phyloP scores from a whole-genome alignment of 306 rosid genomes.

The Morella rubra region DNA sequence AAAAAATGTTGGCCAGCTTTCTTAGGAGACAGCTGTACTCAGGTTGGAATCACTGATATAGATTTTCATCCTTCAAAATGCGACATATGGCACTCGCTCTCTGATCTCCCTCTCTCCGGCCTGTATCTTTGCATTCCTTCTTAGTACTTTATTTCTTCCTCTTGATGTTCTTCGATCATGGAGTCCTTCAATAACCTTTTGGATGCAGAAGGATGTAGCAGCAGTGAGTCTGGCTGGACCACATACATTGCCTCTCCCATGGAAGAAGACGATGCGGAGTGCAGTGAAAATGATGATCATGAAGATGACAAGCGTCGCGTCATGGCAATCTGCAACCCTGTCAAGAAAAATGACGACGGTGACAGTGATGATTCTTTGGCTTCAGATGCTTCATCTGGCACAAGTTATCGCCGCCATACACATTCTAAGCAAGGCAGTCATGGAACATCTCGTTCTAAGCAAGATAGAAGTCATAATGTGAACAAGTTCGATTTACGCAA shows the following conservation, averaged over 20 bases:
- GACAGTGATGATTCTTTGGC: slow-evolving; percentile 89
- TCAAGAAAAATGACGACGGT: slow-evolving; percentile 35
- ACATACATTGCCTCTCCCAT: slow-evolving; percentile 66
- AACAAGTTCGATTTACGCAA: slow-evolving; percentile 51
- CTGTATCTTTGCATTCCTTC: not conserved
- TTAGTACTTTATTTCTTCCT: not conserved
- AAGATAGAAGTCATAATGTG: slow-evolving; percentile 44
- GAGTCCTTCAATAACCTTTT: not conserved
- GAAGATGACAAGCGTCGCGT: slow-evolving; percentile 7
- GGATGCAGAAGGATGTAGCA: slow-evolving; percentile 45
- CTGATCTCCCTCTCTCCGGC: not conserved
- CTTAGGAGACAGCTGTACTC: too few relatives aligned
- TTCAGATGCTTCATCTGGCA: slow-evolving; percentile 85
- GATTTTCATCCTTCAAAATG: not conserved
- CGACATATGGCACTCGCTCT: not conserved
- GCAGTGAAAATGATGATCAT: slow-evolving; percentile 33
- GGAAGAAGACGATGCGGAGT: slow-evolving; percentile 58
- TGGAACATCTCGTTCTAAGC: slow-evolving; percentile 33
- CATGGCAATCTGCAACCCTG: not conserved
- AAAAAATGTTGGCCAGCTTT: too few relatives aligned
- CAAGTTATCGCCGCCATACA: slow-evolving; percentile 32
- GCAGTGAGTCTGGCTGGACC: slow-evolving; percentile 94
- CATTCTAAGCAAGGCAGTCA: slow-evolving; percentile 26
- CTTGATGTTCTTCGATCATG: not conserved
- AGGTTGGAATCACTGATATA: too few relatives aligned